Evolutionary conservation across 306 rosid genomes (phyloP).

Genomic region (Cucumis hystrix): DNA sequence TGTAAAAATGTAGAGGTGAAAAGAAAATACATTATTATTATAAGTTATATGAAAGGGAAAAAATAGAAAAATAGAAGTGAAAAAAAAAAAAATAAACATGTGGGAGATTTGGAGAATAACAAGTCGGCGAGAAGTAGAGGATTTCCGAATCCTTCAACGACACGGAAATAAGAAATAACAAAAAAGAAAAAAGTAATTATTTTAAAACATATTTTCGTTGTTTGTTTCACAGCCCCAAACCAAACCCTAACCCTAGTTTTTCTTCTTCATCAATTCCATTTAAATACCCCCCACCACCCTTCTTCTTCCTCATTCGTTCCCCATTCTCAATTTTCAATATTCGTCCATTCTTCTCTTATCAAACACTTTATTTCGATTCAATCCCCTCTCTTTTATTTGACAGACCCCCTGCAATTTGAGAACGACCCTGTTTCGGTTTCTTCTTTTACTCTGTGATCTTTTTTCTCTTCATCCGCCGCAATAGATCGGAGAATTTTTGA

Average conservation of each 20-base stretch:
- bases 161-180: not conserved
- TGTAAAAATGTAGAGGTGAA: no score
- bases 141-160: not conserved
- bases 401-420: not conserved
- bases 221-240: not conserved
- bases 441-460: not conserved
- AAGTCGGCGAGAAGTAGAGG: not conserved
- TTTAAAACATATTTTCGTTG: not conserved
- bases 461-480: not conserved
- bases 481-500: constrained; percentile 10
- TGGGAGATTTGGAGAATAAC: not conserved
- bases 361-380: not conserved
- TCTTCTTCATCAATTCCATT: not conserved
- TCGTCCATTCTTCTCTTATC: not conserved
- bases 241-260: constrained; percentile 6
- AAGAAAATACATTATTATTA: not conserved
- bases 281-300: not conserved
- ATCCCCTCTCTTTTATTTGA: not conserved
- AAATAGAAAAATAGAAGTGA: not conserved
- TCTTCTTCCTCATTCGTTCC: not conserved
- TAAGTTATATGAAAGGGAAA: not conserved
- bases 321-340: not conserved
- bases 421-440: not conserved
- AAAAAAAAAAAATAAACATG: not conserved
- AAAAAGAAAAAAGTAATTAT: not conserved